A percentile compares a stretch with the other conserved stretches of the same genome.
These are phyloP conservation scores for Candida sanyiensis DNA, from an alignment of 805 yeast genomes.

Conservation along the genomic window DNA sequence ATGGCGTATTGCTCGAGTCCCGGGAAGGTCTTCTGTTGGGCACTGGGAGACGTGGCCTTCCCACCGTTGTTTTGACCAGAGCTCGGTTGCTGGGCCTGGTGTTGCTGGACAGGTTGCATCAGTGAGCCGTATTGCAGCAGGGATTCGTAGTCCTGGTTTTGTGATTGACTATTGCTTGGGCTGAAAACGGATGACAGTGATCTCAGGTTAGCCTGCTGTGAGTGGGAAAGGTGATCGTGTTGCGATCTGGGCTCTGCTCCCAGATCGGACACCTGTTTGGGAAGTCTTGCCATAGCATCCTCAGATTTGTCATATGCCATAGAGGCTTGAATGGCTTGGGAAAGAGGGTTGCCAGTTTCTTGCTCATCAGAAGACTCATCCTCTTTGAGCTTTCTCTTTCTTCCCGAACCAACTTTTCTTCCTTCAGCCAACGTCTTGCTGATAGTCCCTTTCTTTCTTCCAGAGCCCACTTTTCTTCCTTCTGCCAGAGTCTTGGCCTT, in stretches of 20 bases:
- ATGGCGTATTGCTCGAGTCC: constrained; percentile 2
- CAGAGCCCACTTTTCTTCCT: constrained; percentile 27
- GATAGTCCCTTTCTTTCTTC: constrained; percentile 25
- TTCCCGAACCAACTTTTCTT: constrained; percentile 24
- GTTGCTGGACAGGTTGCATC: neutral
- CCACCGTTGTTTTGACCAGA: neutral
- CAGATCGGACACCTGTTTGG: too few relatives aligned
- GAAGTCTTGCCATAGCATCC: too few relatives aligned
- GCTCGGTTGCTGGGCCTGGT: neutral
- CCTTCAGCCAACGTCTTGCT: constrained; percentile 24
- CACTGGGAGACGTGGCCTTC: neutral
- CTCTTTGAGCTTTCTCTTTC: constrained; percentile 17
- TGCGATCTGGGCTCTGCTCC: too few relatives aligned
- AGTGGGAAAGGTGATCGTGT: too few relatives aligned
- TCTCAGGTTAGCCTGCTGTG: too few relatives aligned
- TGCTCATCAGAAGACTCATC: neutral
- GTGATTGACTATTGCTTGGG: neutral
- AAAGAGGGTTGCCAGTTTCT: neutral
- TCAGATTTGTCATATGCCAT: neutral
- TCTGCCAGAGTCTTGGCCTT: constrained; percentile 25
- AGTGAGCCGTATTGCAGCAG: neutral
- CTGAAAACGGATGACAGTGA: neutral
- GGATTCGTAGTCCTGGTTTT: neutral
- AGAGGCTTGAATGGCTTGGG: neutral
- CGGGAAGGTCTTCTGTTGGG: constrained; percentile 1